A percentile compares a stretch with the other conserved stretches of the same genome.
phyloP scores from a whole-genome alignment of 2,329 filamentous ascomycete species.

The Beauveria varroae region DNA sequence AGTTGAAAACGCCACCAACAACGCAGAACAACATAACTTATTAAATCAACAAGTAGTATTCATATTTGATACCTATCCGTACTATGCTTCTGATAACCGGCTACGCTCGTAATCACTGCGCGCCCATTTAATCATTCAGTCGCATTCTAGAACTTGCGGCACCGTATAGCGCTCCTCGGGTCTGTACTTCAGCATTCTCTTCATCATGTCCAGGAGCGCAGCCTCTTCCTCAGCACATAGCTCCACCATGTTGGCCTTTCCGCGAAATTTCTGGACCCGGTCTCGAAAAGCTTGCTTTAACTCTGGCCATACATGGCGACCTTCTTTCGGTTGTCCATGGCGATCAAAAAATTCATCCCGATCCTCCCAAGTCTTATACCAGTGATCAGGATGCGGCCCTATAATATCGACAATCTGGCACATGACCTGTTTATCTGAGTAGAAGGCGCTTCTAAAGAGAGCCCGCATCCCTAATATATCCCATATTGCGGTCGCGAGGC shows the following conservation, averaged over 20 bases:
- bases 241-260: slow-evolving; percentile 2
- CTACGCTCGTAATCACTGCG: background rate
- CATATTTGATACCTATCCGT: background rate
- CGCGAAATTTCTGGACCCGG: slow-evolving; percentile 11
- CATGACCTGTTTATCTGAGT: background rate
- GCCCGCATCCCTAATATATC: slow-evolving; percentile 6
- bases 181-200: slow-evolving; percentile 10
- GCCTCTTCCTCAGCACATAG: slow-evolving; percentile 6
- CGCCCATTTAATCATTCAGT: slow-evolving; percentile 20
- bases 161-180: slow-evolving; percentile 10
- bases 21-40: too few species aligned
- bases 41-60: too few species aligned
- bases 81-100: background rate
- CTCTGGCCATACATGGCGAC: background rate
- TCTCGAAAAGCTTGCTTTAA: slow-evolving; percentile 3
- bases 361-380: slow-evolving; percentile 8
- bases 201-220: slow-evolving; percentile 13
- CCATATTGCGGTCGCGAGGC: slow-evolving; percentile 5
- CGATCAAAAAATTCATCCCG: background rate
- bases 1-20: too few species aligned
- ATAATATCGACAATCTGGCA: slow-evolving; percentile 8
- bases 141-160: slow-evolving; percentile 9
- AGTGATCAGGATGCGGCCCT: slow-evolving; percentile 10
- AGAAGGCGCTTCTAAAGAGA: background rate
- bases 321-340: background rate